Base-by-base conservation (phyloP, 2,329 filamentous ascomycete genomes). In the Talaromyces sp. region DNA sequence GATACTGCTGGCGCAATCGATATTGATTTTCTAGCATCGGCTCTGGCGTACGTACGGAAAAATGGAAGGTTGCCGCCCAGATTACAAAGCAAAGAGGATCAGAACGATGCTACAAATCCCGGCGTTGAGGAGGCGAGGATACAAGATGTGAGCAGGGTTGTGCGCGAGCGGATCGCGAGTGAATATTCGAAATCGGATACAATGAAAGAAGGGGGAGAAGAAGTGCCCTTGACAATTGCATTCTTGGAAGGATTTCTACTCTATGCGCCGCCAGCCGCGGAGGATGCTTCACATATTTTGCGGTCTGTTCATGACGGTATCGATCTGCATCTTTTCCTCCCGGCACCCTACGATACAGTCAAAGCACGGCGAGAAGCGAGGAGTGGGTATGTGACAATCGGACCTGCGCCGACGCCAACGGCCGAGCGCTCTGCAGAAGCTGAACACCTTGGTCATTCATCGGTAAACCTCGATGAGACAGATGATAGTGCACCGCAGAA, bases 231-330 rank as follows among this genome's bases (percentile, higher is more conserved):
- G 0, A 79, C 79, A 0, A 77, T 95, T 30, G 93, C 87, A 64
- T 81, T 98, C 61, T 82, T 97, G 2, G 94, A 98, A 70, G 94
- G 94, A 0, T 97, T 98, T 72, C 81, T 98, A 0, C 83, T 98
- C 1, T 97, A 90, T 76, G 85, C 88, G 0, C 79, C 75, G 0
- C 72, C 75, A 0, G 60, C 36, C 18, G 23, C 34, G 5, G 65
- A 69, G 42, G 61, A 65, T 30, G 42, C 67, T 14, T 51, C 62
- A 1, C 74, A 76, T 62, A 66, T 69, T 0, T 66, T 75, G 3
- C 67, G 65, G 0, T 56, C 61, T 2, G 68, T 76, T 0, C 73
- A 77, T 40, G 68, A 68, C 3, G 64, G 68, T 31, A 76, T 97
- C 53, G 88, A 96, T 70, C 75, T 96, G 47, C 89, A 87, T 69